Evolutionary conservation across 352 stramenopile genomes (phyloP).

Genomic region (Globisporangium orthogonon): DNA sequence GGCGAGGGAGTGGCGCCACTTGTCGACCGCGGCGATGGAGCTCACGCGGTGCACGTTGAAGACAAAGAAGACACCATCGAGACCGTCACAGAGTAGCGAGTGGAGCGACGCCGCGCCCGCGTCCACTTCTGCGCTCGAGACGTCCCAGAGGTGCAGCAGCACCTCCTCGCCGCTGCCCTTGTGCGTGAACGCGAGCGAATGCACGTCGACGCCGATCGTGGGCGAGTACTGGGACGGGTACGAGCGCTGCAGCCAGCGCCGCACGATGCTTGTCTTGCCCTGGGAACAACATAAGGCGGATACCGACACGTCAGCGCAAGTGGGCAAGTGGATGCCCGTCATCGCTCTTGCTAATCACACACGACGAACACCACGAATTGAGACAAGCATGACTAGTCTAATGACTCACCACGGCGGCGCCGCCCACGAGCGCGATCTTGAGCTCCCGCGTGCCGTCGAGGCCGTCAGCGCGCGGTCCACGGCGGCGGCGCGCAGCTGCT

Average conservation of each 20-base stretch:
- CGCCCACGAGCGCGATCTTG: constrained; percentile 81
- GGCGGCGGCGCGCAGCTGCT: constrained; percentile 6
- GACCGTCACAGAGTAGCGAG: constrained; percentile 62
- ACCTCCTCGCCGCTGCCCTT: constrained; percentile 26
- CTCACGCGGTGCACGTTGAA: constrained; percentile 86
- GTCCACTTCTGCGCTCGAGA: constrained; percentile 71
- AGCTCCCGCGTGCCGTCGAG: constrained; percentile 50
- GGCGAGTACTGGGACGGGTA: constrained; percentile 64
- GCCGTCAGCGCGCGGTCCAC: constrained; percentile 19
- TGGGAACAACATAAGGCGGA: constrained; percentile 6
- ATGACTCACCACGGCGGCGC: constrained; percentile 50
- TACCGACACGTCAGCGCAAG: neutral
- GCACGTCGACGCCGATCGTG: constrained; percentile 78
- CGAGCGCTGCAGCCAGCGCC: constrained; percentile 66
- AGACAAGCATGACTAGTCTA: neutral
- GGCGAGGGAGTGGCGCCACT: constrained; percentile 66
- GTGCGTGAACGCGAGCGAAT: constrained; percentile 36
- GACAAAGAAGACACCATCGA: constrained; percentile 86
- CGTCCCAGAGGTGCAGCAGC: constrained; percentile 71
- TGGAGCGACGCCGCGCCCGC: constrained; percentile 51
- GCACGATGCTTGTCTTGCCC: constrained; percentile 80
- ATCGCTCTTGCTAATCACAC: neutral
- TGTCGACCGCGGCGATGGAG: constrained; percentile 79
- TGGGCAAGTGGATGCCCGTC: no score
- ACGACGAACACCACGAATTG: no score